Base-by-base conservation (phyloP, 169 alveolate species). In the Plasmodium falciparum region DNA sequence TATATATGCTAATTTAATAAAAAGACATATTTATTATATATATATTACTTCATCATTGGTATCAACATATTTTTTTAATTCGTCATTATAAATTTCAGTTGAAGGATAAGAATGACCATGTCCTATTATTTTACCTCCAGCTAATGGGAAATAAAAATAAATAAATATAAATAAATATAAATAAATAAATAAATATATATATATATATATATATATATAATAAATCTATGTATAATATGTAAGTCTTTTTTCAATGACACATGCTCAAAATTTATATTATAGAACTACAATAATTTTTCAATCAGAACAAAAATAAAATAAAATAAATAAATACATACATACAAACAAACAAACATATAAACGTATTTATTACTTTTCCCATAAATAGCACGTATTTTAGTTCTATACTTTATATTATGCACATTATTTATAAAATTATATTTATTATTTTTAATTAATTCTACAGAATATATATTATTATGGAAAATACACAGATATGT, bases 51-150 rank as follows among this genome's bases (percentile, higher is more conserved):
- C 95, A 75, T 93, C 95, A 45, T 50, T 63, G 1, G 95, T 93
- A 43, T 80, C 93, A 45, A 93, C 92, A 29, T 73, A 52, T 73
- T 74, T 52, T 52, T 72, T 83, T 52, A 93, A 50, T 50, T 93
- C 95, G 54, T 76, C 90, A 54, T 93, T 93, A 24, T 90, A 52
- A 69, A 93, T 74, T 26, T 74, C 88, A 58, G 73, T 58, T 12
- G 88, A 52, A 24, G 95, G 95, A 15, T 67, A 86, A 20, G 94
- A 88, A 39, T 88, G 75, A 56, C 95, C 95, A 56, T 88, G 88
- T 4, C 94, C 95, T 17, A 90, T 45, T 33, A 92, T 88, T 6
- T 92, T 69, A 90, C 95, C 88, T 70, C 93, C 92, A 61, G 15
- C 83, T 73, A 74, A 50, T 66, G 43, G 33, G 47, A 52, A 88